Base-by-base conservation (phyloP, 306 rosid genomes). In the Acacia acuminata region DNA sequence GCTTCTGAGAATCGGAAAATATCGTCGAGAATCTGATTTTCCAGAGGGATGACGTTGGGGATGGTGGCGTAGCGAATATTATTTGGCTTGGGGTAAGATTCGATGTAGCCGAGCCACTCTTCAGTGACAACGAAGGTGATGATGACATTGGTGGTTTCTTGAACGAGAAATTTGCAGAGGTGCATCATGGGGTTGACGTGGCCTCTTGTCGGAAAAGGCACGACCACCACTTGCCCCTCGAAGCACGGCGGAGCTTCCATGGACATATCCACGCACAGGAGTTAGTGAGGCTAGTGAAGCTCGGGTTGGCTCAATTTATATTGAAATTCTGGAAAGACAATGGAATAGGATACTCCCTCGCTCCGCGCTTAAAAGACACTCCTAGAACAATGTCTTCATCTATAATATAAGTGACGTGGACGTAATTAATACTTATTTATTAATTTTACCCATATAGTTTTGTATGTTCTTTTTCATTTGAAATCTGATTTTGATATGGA, bases 101-200 rank as follows among this genome's bases (percentile, higher is more conserved):
- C 81, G 70, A 90, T 84, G 73, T 19, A 86, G 73, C 86, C 47
- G 53, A 80, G 82, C 92, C 94, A 90, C 56, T 90, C 92, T 47
- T 90, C 75, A 6, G 92, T 90, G 75, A 89, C 63, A n/a, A 85
- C 86, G 47, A 88, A 77, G 30, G 92, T 88, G 80, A 90, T 69
- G 48, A 87, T 83, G 8, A 85, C 71, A 30, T 68, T 15, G 43
- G 43, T 55, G 8, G 12, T 71, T 48, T 56, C 67, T 2, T 85
- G 84, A 19, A 78, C 42, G 2, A 89, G 84, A 17, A 83, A 53
- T 42, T 86, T 87, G 87, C 92, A 92, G 60, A 92, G 80, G 80
- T 71, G 88, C 89, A 92, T 87, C 88, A 91, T 88, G 27, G 93
- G 91, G 87, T 90, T 90, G 75, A 90, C 77, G 82, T 90, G 93